Percentiles rank a stretch among this genome's conserved stretches.
phyloP scores from a whole-genome alignment of 371 early-diverging fungal species.

The Lichtheimia ornata region DNA sequence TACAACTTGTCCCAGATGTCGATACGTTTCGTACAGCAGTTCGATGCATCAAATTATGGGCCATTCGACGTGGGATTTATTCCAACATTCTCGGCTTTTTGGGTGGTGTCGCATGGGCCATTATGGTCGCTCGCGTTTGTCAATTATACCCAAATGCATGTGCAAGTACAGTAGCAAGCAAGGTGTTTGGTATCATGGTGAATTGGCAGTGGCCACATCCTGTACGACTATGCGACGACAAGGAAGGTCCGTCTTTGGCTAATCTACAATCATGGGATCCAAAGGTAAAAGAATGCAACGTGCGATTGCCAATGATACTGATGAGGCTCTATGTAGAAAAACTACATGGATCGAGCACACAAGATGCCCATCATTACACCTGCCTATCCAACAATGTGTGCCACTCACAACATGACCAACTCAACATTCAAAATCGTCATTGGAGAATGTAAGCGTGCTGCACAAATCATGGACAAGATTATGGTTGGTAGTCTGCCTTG shows the following conservation, averaged over 20 bases:
- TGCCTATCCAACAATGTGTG: conserved; percentile 99
- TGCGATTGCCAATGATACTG: not conserved
- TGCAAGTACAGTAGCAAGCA: conserved; percentile 81
- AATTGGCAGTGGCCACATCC: conserved; percentile 99
- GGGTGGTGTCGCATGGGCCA: conserved; percentile 99
- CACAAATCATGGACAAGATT: conserved; percentile 72
- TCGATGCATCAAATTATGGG: conserved; percentile 99
- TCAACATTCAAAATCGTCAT: conserved; percentile 91
- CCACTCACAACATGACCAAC: conserved; percentile 97
- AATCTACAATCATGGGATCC: conserved; percentile 98
- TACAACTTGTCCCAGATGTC: conserved; percentile 94
- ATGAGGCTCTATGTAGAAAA: conserved; percentile 52
- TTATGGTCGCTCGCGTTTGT: conserved; percentile 97
- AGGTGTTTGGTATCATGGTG: conserved; percentile 91
- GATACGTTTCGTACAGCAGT: conserved; percentile 90
- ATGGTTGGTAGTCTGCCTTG: conserved; percentile 67
- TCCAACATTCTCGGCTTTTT: conserved; percentile 98
- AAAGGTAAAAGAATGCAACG: conserved; percentile 39
- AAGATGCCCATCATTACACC: conserved; percentile 99
- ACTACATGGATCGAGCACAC: conserved; percentile 89
- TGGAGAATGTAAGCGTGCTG: conserved; percentile 82
- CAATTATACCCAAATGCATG: conserved; percentile 97
- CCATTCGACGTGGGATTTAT: conserved; percentile 93
- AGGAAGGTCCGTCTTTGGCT: conserved; percentile 88
- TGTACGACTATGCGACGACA: conserved; percentile 84